Conservation (phyloP, 768 basidiomycete species). For the Mrakia blollopis region DNA sequence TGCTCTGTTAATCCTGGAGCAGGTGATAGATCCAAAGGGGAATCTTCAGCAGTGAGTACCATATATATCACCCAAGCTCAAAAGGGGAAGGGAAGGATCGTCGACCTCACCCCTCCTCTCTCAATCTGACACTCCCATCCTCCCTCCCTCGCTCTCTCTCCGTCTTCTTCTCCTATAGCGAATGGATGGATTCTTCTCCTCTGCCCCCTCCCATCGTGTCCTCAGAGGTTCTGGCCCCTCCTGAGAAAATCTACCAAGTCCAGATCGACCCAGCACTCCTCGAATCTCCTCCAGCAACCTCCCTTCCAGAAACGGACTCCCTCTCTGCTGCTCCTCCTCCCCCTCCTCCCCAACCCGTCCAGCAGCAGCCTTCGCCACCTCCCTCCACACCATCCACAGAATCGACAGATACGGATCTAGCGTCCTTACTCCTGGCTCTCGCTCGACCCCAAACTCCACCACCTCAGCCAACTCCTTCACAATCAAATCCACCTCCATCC, state of each 20-base stretch:
- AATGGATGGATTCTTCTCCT: neutral
- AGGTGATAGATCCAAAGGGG: neutral
- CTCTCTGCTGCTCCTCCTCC: neutral
- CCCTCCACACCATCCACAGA: neutral
- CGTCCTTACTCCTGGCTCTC: constrained; percentile 21
- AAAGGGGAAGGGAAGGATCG: neutral
- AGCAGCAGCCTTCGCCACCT: neutral
- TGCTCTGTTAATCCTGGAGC: neutral
- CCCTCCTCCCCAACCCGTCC: neutral
- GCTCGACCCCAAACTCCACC: constrained; percentile 6
- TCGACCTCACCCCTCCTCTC: no score
- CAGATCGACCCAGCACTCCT: neutral
- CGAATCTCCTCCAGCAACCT: neutral
- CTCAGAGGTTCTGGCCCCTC: neutral
- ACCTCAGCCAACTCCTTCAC: neutral
- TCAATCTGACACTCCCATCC: neutral
- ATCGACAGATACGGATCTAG: constrained; percentile 13
- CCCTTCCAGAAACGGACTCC: neutral
- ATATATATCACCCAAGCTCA: neutral
- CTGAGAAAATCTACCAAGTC: neutral
- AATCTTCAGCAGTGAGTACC: neutral
- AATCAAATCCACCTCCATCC: neutral
- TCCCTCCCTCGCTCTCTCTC: neutral
- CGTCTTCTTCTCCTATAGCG: neutral
- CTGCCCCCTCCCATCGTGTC: neutral